Evolutionary conservation across 768 basidiomycete species (phyloP).

Genomic region (Tylopilus balloui): DNA sequence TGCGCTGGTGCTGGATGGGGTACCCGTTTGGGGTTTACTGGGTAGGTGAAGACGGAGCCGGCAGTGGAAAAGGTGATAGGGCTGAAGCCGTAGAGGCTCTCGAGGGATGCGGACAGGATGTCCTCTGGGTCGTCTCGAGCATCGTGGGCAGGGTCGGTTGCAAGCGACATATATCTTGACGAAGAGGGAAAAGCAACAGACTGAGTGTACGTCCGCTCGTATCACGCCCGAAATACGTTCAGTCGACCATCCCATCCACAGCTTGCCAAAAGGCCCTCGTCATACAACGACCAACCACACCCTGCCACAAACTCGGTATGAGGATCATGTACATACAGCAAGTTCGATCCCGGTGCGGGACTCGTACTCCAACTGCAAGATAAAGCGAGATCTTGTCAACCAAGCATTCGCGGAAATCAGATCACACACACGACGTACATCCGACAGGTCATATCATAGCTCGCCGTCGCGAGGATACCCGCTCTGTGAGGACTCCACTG

Average conservation of each 20-base stretch:
- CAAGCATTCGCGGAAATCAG: neutral
- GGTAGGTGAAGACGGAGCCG: constrained; percentile 50
- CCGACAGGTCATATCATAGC: constrained; percentile 95
- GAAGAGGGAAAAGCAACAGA: neutral
- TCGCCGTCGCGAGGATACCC: constrained; percentile 64
- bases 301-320: constrained; percentile 97
- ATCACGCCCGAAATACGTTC: constrained; percentile 62
- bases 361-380: constrained; percentile 67
- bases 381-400: neutral
- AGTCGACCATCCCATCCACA: constrained; percentile 48
- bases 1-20: constrained; percentile 9
- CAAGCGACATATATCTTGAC: too few relatives aligned
- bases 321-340: constrained; percentile 71
- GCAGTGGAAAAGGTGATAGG: constrained; percentile 59
- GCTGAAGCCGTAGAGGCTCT: constrained; percentile 55
- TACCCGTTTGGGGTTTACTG: constrained; percentile 15
- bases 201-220: neutral
- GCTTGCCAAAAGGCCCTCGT: constrained; percentile 81
- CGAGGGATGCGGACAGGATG: constrained; percentile 60
- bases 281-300: constrained; percentile 87
- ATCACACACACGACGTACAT: constrained; percentile 52
- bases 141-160: neutral
- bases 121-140: constrained; percentile 50
- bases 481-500: constrained; percentile 83
- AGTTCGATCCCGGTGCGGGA: constrained; percentile 44